Percentiles rank a stretch among this genome's conserved stretches.
Evolutionary conservation across 2,329 filamentous ascomycete species (phyloP).

Genomic region (Magnaporthiopsis poae): DNA sequence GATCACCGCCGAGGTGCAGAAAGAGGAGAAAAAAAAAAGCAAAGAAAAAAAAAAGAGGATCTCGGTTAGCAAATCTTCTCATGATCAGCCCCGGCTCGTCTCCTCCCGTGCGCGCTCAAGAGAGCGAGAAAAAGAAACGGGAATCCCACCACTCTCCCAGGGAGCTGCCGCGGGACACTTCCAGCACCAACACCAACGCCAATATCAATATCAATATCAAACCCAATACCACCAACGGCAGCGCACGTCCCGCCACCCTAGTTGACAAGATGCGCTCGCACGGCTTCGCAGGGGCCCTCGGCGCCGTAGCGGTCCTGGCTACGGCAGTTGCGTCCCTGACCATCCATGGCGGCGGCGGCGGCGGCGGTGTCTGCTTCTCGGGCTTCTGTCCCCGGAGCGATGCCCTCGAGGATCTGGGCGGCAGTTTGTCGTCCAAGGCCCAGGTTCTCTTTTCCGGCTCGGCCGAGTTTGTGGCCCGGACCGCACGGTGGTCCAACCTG

Average conservation of each 20-base stretch:
- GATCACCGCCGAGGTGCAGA: not conserved
- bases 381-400: constrained; percentile 12
- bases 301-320: constrained; percentile 19
- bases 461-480: constrained; percentile 26
- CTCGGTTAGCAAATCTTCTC: not conserved
- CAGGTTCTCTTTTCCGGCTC: constrained; percentile 33
- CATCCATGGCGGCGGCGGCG: constrained; percentile 9
- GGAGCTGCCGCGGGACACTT: no score
- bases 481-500: constrained; percentile 36
- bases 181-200: no score
- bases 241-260: not conserved
- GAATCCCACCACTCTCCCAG: not conserved
- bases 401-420: constrained; percentile 18
- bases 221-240: no score
- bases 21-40: not conserved
- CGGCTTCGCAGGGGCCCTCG: not conserved
- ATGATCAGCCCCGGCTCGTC: not conserved
- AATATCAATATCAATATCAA: no score
- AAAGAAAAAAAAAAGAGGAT: not conserved
- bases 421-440: constrained; percentile 27
- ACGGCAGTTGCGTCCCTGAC: constrained; percentile 18
- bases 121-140: not conserved
- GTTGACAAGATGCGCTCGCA: not conserved
- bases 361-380: constrained; percentile 1
- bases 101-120: not conserved